These are phyloP conservation scores for Calonectria leucothoes DNA, from an alignment of 2,329 filamentous ascomycete genomes.

Conservation along the genomic window DNA sequence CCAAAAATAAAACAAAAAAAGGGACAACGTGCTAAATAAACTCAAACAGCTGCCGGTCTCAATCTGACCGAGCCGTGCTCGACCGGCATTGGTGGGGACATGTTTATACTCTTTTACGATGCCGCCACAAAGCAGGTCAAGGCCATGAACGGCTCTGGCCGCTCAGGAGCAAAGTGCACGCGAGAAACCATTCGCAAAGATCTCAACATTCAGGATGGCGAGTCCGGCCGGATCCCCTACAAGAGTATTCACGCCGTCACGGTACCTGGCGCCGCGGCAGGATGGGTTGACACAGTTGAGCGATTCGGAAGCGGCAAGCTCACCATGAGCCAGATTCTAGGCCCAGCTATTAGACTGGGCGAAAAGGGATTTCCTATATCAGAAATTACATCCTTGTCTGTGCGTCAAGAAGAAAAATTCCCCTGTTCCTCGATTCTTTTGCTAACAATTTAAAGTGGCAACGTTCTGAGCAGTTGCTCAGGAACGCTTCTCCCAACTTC, in stretches of 20 bases:
- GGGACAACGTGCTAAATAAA: neutral
- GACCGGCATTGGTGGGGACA: constrained; percentile 96
- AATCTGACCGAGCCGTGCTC: constrained; percentile 94
- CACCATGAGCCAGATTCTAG: constrained; percentile 79
- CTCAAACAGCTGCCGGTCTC: constrained; percentile 79
- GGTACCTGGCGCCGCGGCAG: constrained; percentile 89
- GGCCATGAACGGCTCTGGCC: constrained; percentile 93
- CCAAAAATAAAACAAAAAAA: neutral
- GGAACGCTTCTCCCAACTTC: constrained; percentile 84
- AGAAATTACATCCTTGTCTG: constrained; percentile 77
- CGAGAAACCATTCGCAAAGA: constrained; percentile 77
- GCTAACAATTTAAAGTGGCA: constrained; percentile 72
- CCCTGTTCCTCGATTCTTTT: neutral
- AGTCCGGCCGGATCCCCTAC: constrained; percentile 74
- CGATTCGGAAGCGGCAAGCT: constrained; percentile 91
- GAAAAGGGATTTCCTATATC: constrained; percentile 93
- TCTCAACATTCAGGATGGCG: constrained; percentile 71
- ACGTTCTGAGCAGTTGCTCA: constrained; percentile 70
- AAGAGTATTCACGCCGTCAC: constrained; percentile 84
- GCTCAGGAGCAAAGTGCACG: constrained; percentile 76
- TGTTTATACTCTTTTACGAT: constrained; percentile 95
- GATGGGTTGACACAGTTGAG: constrained; percentile 91
- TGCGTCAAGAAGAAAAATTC: constrained; percentile 55
- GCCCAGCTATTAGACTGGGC: constrained; percentile 84
- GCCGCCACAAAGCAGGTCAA: constrained; percentile 84